Evolutionary conservation across 2,329 filamentous ascomycete species (phyloP), one percentile per base, ranked within the genome.

Genomic region (Aspergillus uvarum): DNA sequence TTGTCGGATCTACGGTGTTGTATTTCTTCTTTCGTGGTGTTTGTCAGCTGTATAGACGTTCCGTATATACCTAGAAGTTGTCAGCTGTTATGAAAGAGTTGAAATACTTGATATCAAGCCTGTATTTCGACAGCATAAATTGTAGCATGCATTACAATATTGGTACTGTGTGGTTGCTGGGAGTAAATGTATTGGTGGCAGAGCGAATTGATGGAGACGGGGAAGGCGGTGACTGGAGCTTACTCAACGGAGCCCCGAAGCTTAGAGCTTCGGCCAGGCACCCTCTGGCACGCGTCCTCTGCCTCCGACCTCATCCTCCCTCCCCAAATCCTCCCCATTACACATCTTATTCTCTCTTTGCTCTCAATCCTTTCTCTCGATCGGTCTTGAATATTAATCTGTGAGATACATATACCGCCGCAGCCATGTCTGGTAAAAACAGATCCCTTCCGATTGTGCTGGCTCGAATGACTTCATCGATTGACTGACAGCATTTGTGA

Each of bases 381-480:
- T 38, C 58, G 31, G 32, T 48, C n/a, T 38, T 59, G 47, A 21
- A 54, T 54, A 52, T 59, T 66, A 58, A 24, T 16, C 42, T 50
- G 50, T 49, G 58, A 63, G 59, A 63, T 47, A 63, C 53, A 50
- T 61, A 56, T 47, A 22, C 58, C 54, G 56, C 59, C 62, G 64
- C 66, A 69, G 75, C 67, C 67, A 80, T 80, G 78, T 80, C 78
- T 66, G 78, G 78, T 80, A 70, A 65, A 76, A 53, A 58, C 38
- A 52, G 16, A 51, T 32, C 51, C 51, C 54, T 52, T 60, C 62
- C 56, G 51, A 56, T 56, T 51, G 54, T 58, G 35, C 48, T 47
- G 48, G 58, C 51, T 60, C 60, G 55, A 69, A 70, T 69, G 67
- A 71, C 69, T 71, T 72, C 69, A 71, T 67, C 66, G 58, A 63